These are phyloP conservation scores for Sporodiniella umbellata DNA, from an alignment of 371 early-diverging fungal species.

Conservation along the genomic window DNA sequence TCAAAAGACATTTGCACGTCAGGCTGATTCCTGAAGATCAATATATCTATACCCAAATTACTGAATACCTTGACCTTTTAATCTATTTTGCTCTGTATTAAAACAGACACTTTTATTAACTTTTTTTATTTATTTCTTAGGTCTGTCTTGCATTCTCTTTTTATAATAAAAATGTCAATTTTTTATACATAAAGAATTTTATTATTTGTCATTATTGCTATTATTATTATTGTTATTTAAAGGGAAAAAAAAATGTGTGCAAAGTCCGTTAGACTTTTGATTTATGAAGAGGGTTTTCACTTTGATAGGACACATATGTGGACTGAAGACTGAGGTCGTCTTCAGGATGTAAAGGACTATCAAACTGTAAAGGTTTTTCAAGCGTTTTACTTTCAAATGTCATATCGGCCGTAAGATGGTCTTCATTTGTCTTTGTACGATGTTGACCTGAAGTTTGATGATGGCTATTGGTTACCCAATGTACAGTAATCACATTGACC, in stretches of 20 bases:
- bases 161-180: no score
- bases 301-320: conserved; percentile 14
- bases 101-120: neutral
- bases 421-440: conserved; percentile 15
- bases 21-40: conserved; percentile 9
- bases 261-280: neutral
- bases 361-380: conserved; percentile 13
- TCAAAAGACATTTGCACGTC: conserved; percentile 22
- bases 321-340: conserved; percentile 6
- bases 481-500: conserved; percentile 55
- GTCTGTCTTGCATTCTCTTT: neutral
- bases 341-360: conserved; percentile 8
- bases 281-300: conserved; percentile 15
- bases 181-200: no score
- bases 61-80: conserved; percentile 2
- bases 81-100: neutral
- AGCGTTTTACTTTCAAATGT: conserved; percentile 19
- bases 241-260: neutral
- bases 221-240: no score
- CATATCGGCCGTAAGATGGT: conserved; percentile 19
- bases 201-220: no score
- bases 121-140: neutral
- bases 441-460: conserved; percentile 11
- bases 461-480: conserved; percentile 45
- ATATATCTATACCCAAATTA: conserved; percentile 15